Evolutionary conservation across 2,329 filamentous ascomycete species (phyloP), one percentile per base, ranked within the genome.

Genomic region (Parasarocladium wereldwijsianum): DNA sequence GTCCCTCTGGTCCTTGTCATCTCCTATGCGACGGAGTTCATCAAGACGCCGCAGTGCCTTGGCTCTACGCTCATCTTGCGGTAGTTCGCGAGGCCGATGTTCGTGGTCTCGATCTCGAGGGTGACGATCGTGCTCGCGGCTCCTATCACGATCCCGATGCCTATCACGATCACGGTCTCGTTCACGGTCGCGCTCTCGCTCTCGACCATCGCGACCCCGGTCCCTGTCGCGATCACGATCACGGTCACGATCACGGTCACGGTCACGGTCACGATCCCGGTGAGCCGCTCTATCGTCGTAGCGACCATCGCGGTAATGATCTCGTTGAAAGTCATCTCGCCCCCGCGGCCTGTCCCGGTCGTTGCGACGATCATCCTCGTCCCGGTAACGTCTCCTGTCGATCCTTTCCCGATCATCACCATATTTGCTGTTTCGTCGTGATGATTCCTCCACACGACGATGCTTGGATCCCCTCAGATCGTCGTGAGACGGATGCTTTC

Each of bases 401-500:
- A 37, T 29, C 24, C 53, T 42, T n/a, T 57, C 51, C 14, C 47
- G 46, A 6, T 58, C 54, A 17, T 57, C 50, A 8, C 46, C 50
- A 31, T 50, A 44, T 14, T 51, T 52, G 36, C 49, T 51, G 8
- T 44, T 38, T 11, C 55, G 55, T 11, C 57, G 54, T 12, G 42
- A 39, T n/a, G n/a, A n/a, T 8, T 62, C 57, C 12, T 62, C 57
- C 4, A 44, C 33, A 12, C 58, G 53, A 8, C 57, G 54, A 29
- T 57, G 50, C 42, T 61, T 62, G n/a, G 54, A 50, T 21, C 51
- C 55, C 18, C 54, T 54, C 13, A 45, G 51, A 26, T 58, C 56
- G n/a, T 60, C 57, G 19, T 57, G 49, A n/a, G 52, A 52, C 6
- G 61, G 65, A 36, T 75, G 67, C 46, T 76, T 76, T 29, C 72